These are phyloP conservation scores for Aureobasidium mangrovei DNA, from an alignment of 2,329 filamentous ascomycete species.

Conservation along the genomic window DNA sequence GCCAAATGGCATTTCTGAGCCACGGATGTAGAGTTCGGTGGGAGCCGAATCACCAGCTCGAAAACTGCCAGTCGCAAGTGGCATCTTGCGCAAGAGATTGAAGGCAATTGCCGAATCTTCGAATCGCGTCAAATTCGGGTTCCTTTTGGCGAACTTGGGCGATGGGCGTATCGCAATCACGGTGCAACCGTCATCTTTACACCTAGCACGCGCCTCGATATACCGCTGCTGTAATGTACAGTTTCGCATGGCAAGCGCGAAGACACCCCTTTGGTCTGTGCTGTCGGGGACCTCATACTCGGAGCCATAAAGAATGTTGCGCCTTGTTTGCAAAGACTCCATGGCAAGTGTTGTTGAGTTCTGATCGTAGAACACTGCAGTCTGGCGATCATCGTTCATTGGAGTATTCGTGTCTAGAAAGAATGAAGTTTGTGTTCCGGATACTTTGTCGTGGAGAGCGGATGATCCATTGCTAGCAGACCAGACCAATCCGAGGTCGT, in stretches of 20 bases:
- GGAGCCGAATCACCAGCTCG: conserved; percentile 2
- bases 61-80: conserved; percentile 7
- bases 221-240: conserved; percentile 9
- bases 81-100: conserved; percentile 8
- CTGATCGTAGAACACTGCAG: background rate
- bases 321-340: background rate
- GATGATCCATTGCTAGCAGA: background rate
- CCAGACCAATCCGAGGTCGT: conserved; percentile 11
- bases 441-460: background rate
- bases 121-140: conserved; percentile 9
- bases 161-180: conserved; percentile 8
- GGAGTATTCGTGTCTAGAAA: conserved; percentile 22
- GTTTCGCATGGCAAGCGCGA: conserved; percentile 1
- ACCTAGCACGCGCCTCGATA: conserved; percentile 5
- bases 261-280: background rate
- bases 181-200: background rate
- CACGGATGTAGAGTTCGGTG: conserved; percentile 7
- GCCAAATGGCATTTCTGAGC: conserved; percentile 7
- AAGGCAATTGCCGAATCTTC: background rate
- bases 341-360: background rate
- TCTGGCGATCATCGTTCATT: conserved; percentile 1
- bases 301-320: conserved; percentile 11
- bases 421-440: conserved; percentile 16
- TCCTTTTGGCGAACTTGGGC: background rate
- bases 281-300: background rate